Conservation (phyloP, 2,329 filamentous ascomycete genomes). For the Microdochium bolleyi region DNA sequence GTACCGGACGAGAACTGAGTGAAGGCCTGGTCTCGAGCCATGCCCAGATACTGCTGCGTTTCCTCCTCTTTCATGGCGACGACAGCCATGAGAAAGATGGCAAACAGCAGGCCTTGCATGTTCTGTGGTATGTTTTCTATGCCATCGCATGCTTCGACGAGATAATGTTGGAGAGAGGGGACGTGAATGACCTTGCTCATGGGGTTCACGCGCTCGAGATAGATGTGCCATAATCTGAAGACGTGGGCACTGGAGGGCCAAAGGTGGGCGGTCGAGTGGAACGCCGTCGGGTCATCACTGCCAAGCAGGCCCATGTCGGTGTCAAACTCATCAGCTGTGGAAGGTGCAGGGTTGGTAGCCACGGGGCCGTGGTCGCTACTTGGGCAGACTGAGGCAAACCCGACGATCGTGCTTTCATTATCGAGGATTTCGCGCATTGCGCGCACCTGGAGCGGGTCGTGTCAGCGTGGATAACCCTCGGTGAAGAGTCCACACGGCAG, state of each 20-base stretch:
- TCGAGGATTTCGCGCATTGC: slow-evolving; percentile 54
- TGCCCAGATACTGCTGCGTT: slow-evolving; percentile 16
- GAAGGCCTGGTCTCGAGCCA: slow-evolving; percentile 8
- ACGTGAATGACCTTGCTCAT: slow-evolving; percentile 47
- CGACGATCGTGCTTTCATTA: slow-evolving; percentile 31
- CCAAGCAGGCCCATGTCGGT: background rate
- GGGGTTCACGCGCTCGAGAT: slow-evolving; percentile 47
- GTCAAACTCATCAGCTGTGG: background rate
- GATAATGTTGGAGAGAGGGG: slow-evolving; percentile 38
- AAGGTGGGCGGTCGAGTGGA: slow-evolving; percentile 21
- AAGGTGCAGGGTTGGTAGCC: background rate
- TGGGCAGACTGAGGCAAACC: slow-evolving; percentile 34
- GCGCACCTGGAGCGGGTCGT: slow-evolving; percentile 32
- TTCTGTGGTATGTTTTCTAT: slow-evolving; percentile 27
- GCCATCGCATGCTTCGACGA: slow-evolving; percentile 35
- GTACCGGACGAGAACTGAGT: slow-evolving; percentile 8
- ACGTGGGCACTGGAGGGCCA: slow-evolving; percentile 23
- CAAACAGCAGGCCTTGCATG: slow-evolving; percentile 33
- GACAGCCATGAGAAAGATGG: slow-evolving; percentile 38
- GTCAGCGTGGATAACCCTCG: slow-evolving; percentile 4
- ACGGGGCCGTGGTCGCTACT: slow-evolving; percentile 39
- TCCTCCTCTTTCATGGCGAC: slow-evolving; percentile 29
- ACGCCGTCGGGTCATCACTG: slow-evolving; percentile 35
- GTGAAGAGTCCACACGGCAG: background rate
- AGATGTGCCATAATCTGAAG: slow-evolving; percentile 46